Conservation (phyloP, 306 rosid genomes). For the Geum urbanum region DNA sequence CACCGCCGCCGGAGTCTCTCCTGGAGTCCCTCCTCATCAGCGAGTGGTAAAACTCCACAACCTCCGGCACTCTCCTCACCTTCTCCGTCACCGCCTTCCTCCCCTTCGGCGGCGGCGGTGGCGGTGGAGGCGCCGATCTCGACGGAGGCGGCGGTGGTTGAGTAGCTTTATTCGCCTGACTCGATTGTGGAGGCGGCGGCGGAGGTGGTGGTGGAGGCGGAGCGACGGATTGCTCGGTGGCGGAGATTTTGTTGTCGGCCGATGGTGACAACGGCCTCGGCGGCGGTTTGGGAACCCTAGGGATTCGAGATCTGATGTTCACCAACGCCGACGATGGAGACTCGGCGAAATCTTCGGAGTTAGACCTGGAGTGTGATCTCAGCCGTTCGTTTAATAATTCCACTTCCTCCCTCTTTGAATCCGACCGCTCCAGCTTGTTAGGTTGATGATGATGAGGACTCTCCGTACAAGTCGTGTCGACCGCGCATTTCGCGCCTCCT, state of each 20-base stretch:
- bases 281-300: conserved; percentile 96
- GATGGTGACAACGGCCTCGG: conserved; percentile 51
- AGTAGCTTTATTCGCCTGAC: background rate
- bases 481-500: conserved; percentile 33
- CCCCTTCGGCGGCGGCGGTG: conserved; percentile 64
- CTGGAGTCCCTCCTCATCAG: conserved; percentile 88
- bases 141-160: conserved; percentile 31
- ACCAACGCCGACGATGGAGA: conserved; percentile 24
- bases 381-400: conserved; percentile 44
- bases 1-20: conserved; percentile 46
- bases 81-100: conserved; percentile 45
- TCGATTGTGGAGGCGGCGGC: conserved; percentile 36
- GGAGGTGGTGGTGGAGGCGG: conserved; percentile 32
- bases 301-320: conserved; percentile 59
- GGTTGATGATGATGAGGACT: conserved; percentile 13
- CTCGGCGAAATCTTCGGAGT: conserved; percentile 83
- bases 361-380: conserved; percentile 48
- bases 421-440: conserved; percentile 32
- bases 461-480: conserved; percentile 29
- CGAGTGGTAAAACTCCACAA: conserved; percentile 94
- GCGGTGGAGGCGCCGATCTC: conserved; percentile 55
- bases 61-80: conserved; percentile 86
- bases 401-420: conserved; percentile 48
- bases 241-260: conserved; percentile 16
- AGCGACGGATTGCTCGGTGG: conserved; percentile 31